These are phyloP conservation scores for Paspalum notatum DNA, from an alignment of 176 grass and related monocot genomes.

Conservation along the genomic window DNA sequence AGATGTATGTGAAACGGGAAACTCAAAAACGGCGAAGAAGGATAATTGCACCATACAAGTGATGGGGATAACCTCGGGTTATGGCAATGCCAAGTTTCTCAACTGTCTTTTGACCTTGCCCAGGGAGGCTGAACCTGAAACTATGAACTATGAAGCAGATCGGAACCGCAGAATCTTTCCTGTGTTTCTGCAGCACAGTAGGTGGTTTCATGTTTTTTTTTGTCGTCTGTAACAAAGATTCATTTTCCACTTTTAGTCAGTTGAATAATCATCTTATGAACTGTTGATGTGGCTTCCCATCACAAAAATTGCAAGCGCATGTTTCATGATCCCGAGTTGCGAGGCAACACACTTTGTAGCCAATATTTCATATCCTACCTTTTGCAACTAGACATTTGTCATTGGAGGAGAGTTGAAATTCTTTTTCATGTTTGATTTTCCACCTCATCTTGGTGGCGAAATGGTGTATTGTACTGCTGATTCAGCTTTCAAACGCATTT, in stretches of 20 bases:
- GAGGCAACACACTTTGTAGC: constrained; percentile 6
- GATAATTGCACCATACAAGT: constrained; percentile 89
- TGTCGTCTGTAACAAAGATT: constrained; percentile 23
- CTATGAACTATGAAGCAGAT: constrained; percentile 28
- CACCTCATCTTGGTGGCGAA: background rate
- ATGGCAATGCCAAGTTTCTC: constrained; percentile 26
- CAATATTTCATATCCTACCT: constrained; percentile 21
- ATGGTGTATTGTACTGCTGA: background rate
- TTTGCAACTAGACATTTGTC: background rate
- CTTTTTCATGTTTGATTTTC: background rate
- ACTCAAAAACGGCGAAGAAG: constrained; percentile 75
- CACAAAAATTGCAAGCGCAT: background rate
- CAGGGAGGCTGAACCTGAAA: constrained; percentile 37
- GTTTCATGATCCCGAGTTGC: background rate
- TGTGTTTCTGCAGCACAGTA: constrained; percentile 33
- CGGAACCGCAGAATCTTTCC: constrained; percentile 1
- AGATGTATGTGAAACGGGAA: constrained; percentile 96
- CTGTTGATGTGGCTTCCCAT: constrained; percentile 7
- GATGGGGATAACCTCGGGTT: background rate
- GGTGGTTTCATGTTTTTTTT: constrained; percentile 38
- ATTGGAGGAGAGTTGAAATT: background rate
- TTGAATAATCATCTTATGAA: constrained; percentile 43
- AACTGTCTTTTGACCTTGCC: constrained; percentile 26
- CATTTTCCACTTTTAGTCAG: constrained; percentile 31
- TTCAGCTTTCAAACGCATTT: background rate